These are phyloP conservation scores for Pyricularia sp. DNA, from an alignment of 2,329 filamentous ascomycete genomes.

Conservation along the genomic window DNA sequence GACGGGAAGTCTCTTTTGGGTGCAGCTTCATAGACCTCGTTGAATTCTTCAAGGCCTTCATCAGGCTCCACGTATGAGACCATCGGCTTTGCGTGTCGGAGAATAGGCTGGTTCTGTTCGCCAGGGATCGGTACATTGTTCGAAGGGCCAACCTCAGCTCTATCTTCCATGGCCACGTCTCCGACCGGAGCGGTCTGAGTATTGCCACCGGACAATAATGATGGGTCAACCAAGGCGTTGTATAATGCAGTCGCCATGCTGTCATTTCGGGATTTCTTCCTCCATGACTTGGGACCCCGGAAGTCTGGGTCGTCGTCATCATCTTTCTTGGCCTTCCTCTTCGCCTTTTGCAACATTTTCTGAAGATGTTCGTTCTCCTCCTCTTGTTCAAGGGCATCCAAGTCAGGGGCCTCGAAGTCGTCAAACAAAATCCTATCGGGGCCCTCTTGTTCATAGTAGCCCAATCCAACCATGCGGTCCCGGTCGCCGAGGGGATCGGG, in stretches of 20 bases:
- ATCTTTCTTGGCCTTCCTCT: constrained; percentile 41
- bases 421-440: constrained; percentile 51
- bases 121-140: constrained; percentile 3
- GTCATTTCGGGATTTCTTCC: constrained; percentile 30
- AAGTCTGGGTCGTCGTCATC: constrained; percentile 48
- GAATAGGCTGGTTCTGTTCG: constrained; percentile 34
- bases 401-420: constrained; percentile 43
- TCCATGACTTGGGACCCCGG: constrained; percentile 26
- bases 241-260: constrained; percentile 22
- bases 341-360: constrained; percentile 43
- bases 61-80: constrained; percentile 41
- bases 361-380: constrained; percentile 43
- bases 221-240: constrained; percentile 40
- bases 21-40: constrained; percentile 19
- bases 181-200: constrained; percentile 10
- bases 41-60: constrained; percentile 34
- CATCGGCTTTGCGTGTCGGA: constrained; percentile 43
- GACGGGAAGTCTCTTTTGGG: constrained; percentile 5
- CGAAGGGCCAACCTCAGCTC: constrained; percentile 4
- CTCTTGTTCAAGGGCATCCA: constrained; percentile 29
- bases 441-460: constrained; percentile 50
- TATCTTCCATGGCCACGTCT: constrained; percentile 8
- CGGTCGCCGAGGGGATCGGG: constrained; percentile 33
- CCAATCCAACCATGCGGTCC: constrained; percentile 47
- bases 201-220: constrained; percentile 25